A percentile compares a stretch with the other conserved stretches of the same genome.
Evolutionary conservation across 371 early-diverging fungal species (phyloP).

Genomic region (Mucor lusitanicus): DNA sequence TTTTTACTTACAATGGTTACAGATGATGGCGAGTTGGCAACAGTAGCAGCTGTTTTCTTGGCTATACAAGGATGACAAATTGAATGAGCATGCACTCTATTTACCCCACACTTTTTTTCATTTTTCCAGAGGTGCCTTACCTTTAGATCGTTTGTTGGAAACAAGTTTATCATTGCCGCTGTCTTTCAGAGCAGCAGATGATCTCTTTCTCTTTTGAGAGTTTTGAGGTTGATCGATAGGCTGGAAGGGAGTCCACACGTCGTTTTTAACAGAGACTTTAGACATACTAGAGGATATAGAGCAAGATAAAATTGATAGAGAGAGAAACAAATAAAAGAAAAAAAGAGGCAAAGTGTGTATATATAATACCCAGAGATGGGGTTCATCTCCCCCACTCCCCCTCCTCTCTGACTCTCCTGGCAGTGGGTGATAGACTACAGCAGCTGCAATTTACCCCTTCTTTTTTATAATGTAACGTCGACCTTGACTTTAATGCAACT

Average conservation of each 20-base stretch:
- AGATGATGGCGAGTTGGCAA: neutral
- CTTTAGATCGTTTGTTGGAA: slow-evolving; percentile 12
- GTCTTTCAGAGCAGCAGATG: neutral
- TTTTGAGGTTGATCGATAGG: slow-evolving; percentile 9
- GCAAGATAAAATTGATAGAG: neutral
- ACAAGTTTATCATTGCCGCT: neutral
- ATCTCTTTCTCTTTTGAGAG: slow-evolving; percentile 16
- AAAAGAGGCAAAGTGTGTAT: neutral
- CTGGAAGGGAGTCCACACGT: slow-evolving; percentile 19
- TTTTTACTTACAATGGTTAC: slow-evolving; percentile 2
- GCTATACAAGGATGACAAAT: neutral
- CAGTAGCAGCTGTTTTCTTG: neutral
- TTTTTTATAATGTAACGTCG: slow-evolving; percentile 1
- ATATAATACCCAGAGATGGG: neutral
- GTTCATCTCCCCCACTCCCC: neutral
- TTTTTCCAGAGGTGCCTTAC: neutral
- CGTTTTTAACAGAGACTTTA: slow-evolving; percentile 18
- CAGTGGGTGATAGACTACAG: no score
- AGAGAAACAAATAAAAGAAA: neutral
- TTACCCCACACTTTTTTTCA: neutral
- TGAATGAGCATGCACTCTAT: neutral
- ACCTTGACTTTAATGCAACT: neutral
- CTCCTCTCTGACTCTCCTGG: neutral
- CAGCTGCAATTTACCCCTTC: neutral
- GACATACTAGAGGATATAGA: slow-evolving; percentile 6